Percentiles rank a stretch among this genome's conserved stretches.
These are phyloP conservation scores for Neurospora sp. DNA, from an alignment of 495 filamentous ascomycete genomes.

Conservation along the genomic window DNA sequence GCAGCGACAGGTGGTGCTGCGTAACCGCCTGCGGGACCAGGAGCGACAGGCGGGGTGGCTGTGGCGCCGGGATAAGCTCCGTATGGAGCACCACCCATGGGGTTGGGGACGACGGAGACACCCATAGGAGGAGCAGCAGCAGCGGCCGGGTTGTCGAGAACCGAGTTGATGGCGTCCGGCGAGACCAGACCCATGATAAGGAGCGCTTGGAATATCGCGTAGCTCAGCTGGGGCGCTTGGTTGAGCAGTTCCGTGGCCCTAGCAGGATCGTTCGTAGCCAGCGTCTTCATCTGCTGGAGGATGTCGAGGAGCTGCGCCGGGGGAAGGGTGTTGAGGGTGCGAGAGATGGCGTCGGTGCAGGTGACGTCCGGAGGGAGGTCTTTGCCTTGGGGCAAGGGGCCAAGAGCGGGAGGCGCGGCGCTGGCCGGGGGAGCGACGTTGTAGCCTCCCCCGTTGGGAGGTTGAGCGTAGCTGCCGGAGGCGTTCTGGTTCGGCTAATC, in stretches of 20 bases:
- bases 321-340: conserved; percentile 75
- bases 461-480: conserved; percentile 1
- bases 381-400: conserved; percentile 72
- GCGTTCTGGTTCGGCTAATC: not conserved
- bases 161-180: conserved; percentile 38
- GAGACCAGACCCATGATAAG: conserved; percentile 91
- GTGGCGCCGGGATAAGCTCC: conserved; percentile 48
- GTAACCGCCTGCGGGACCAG: conserved; percentile 16
- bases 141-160: conserved; percentile 28
- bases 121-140: conserved; percentile 13
- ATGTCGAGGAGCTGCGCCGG: conserved; percentile 89
- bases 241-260: conserved; percentile 80
- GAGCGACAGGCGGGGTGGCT: conserved; percentile 41
- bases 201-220: conserved; percentile 91
- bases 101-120: conserved; percentile 6
- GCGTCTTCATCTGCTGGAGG: conserved; percentile 84
- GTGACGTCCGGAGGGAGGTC: conserved; percentile 71
- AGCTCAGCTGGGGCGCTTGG: conserved; percentile 86
- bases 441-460: conserved; percentile 3
- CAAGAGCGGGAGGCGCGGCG: conserved; percentile 38
- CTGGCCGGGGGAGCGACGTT: conserved; percentile 18
- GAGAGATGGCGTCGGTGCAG: conserved; percentile 82
- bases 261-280: conserved; percentile 68
- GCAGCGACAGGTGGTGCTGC: conserved; percentile 33
- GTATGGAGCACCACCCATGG: conserved; percentile 5